phyloP scores from a whole-genome alignment of 768 basidiomycete genomes.

The Tulasnella sp. region DNA sequence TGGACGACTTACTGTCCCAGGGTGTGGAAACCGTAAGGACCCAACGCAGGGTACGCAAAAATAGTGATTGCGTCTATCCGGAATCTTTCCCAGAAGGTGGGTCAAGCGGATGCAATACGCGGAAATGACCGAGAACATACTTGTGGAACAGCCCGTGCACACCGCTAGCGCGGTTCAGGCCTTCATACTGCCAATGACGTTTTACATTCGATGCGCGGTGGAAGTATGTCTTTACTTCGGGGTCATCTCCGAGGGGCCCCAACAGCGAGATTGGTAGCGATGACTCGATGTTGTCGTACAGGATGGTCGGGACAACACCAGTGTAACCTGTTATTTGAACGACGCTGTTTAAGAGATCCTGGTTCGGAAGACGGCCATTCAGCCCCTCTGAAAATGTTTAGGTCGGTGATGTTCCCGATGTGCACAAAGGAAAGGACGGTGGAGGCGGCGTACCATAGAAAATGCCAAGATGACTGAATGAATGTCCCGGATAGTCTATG shows the following conservation, averaged over 20 bases:
- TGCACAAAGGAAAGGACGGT: not conserved
- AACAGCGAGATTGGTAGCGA: not conserved
- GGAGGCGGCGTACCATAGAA: constrained; percentile 58
- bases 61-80: constrained; percentile 90
- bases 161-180: constrained; percentile 69
- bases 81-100: constrained; percentile 49
- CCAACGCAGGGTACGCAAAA: constrained; percentile 72
- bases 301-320: constrained; percentile 59
- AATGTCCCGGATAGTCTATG: constrained; percentile 93
- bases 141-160: constrained; percentile 83
- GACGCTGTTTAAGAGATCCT: constrained; percentile 83
- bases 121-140: constrained; percentile 29
- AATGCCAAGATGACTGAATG: constrained; percentile 89
- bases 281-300: constrained; percentile 64
- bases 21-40: constrained; percentile 92
- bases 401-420: not conserved
- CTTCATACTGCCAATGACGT: constrained; percentile 61
- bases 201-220: constrained; percentile 53
- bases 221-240: constrained; percentile 33
- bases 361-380: constrained; percentile 91
- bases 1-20: constrained; percentile 57
- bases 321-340: constrained; percentile 57
- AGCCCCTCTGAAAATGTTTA: constrained; percentile 59
- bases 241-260: constrained; percentile 21
- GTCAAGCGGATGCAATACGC: not conserved